Evolutionary conservation across 305 asterid genomes (phyloP), one percentile per base, ranked within the genome.

Genomic region (Solanum hybrid): DNA sequence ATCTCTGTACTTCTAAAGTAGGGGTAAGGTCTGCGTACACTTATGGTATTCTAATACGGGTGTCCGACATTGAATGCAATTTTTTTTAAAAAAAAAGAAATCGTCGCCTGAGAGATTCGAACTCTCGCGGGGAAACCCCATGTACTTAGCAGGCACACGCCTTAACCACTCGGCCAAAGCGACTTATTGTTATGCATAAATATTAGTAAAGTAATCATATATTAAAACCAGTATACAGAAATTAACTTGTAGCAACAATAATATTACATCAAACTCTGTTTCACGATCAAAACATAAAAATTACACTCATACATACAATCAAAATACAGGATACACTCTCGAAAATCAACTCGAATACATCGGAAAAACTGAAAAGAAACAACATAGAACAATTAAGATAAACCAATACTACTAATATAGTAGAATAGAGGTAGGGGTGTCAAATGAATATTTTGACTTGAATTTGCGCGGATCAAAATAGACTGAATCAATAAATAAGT

Each of bases 101-200:
- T 0, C 98, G 99, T 95, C 98, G 98, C 98, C 98, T 96, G 99
- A 96, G 98, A 96, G 99, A 96, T 95, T 96, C 98, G 98, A 97
- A 96, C 98, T 97, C 99, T 97, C 99, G 98, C 99, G 98, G 99
- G 98, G 96, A 96, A 93, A 96, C 95, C 98, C 98, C 98, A 95
- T 95, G 99, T 96, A 95, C 99, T 97, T 97, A 96, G 98, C 99
- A 96, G 99, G 99, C 98, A 97, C 99, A 97, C 99, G 99, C 98
- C 99, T 97, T 97, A 97, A 97, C 99, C 99, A 97, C 99, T 97
- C 99, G 99, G 99, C 99, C 99, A 96, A 97, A 96, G 99, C 98
- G 98, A 94, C 98, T 13, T 41, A 41, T 0, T 41, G 57, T 41
- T 13, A 0, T 41, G 61, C 7, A 41, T 13, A 41, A 13, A 13